These are phyloP conservation scores for Oxyria digyna DNA, from an alignment of 148 eudicot genomes.

Conservation along the genomic window DNA sequence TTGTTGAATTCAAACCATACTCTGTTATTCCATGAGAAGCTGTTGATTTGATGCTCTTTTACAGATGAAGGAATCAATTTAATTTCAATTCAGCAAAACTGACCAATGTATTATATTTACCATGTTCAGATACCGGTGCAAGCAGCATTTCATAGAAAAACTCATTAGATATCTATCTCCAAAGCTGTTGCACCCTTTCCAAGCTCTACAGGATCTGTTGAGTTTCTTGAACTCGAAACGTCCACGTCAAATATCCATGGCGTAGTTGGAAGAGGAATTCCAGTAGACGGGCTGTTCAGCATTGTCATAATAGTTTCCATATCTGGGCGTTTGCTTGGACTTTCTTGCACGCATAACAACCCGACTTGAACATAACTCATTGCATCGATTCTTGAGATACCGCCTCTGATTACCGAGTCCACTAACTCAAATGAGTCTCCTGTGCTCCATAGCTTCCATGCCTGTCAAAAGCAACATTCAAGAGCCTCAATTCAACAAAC, in stretches of 20 bases:
- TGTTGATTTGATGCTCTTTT: no score
- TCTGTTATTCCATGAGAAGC: no score
- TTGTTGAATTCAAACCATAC: no score
- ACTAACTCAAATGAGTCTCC: background rate
- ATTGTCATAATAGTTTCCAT: background rate
- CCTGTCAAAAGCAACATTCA: background rate
- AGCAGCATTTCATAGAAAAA: background rate
- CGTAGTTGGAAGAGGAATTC: background rate
- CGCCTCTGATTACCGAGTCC: background rate
- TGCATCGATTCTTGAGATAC: background rate
- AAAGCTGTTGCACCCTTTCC: background rate
- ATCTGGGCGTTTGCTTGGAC: background rate
- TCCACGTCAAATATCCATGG: constrained; percentile 2
- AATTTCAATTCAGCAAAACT: no score
- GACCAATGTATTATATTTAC: no score
- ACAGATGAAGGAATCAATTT: no score
- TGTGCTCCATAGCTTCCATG: constrained; percentile 5
- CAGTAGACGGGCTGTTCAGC: background rate
- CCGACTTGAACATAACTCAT: background rate
- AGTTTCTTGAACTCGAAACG: background rate
- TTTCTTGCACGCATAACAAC: constrained; percentile 6
- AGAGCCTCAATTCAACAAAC: background rate
- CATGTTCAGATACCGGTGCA: no score
- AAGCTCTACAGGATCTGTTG: background rate
- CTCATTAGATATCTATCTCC: background rate